phyloP scores from a whole-genome alignment of 1,284 basidiomycete genomes.

The Marasmius fiardii region DNA sequence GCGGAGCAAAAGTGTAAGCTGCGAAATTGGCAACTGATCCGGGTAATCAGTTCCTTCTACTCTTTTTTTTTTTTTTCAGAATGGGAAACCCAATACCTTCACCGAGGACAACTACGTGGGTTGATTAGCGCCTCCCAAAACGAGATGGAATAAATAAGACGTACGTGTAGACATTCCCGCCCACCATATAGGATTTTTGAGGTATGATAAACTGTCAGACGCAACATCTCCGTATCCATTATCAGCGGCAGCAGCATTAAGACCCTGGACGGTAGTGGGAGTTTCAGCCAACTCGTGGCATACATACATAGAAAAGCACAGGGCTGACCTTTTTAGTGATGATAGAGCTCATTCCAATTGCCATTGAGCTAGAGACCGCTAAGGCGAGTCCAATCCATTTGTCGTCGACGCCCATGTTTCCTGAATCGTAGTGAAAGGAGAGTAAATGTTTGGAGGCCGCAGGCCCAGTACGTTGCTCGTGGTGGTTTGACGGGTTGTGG shows the following conservation, averaged over 20 bases:
- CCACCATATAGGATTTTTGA: conserved; percentile 98
- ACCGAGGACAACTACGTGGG: conserved; percentile 74
- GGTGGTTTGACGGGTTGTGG: too few relatives aligned
- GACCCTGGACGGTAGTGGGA: conserved; percentile 49
- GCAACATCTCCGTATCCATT: conserved; percentile 51
- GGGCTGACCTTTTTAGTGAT: conserved; percentile 89
- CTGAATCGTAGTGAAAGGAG: neutral
- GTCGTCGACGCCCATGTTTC: conserved; percentile 55
- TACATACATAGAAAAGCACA: conserved; percentile 8
- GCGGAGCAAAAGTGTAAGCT: conserved; percentile 97
- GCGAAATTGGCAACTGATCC: conserved; percentile 93
- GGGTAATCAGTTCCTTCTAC: conserved; percentile 2
- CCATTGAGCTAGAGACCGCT: conserved; percentile 79
- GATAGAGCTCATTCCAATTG: conserved; percentile 92
- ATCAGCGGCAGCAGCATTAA: conserved; percentile 73
- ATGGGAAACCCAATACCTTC: conserved; percentile 56
- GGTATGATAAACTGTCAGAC: conserved; percentile 82
- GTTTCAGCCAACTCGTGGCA: neutral
- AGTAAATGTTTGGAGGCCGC: neutral
- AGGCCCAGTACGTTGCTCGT: too few relatives aligned
- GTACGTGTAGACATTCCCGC: conserved; percentile 90
- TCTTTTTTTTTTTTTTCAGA: too few relatives aligned
- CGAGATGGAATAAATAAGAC: conserved; percentile 31
- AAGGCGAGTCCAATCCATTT: conserved; percentile 90
- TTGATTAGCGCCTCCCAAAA: conserved; percentile 13